phyloP scores from a whole-genome alignment of 2,329 filamentous ascomycete species.

The Fusarium pseudograminearum region DNA sequence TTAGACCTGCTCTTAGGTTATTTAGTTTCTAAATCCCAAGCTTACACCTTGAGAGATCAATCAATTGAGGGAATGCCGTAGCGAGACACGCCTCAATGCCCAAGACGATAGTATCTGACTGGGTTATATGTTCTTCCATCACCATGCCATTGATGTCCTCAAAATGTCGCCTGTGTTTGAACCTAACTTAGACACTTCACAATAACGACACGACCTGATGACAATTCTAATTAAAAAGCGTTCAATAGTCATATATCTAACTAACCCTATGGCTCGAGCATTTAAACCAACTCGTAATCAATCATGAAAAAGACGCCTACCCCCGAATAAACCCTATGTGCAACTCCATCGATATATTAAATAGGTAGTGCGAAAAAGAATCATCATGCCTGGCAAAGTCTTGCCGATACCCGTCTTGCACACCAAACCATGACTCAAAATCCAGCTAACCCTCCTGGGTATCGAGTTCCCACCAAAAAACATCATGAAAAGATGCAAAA shows the following conservation, averaged over 20 bases:
- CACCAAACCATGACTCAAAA: background rate
- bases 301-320: slow-evolving; percentile 10
- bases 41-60: no score
- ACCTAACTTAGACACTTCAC: no score
- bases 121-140: no score
- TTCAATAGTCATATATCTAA: slow-evolving; percentile 9
- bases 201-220: no score
- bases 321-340: slow-evolving; percentile 8
- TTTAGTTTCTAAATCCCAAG: no score
- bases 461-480: background rate
- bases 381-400: background rate
- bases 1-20: no score
- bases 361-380: background rate
- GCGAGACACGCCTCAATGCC: no score
- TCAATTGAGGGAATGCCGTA: no score
- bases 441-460: background rate
- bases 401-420: background rate
- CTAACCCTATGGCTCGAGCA: slow-evolving; percentile 1
- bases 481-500: slow-evolving; percentile 25
- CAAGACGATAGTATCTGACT: no score
- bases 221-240: background rate
- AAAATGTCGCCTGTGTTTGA: no score
- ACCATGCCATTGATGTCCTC: no score
- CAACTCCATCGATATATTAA: slow-evolving; percentile 33
- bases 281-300: slow-evolving; percentile 10